Evolutionary conservation across 352 stramenopile genomes (phyloP).

Genomic region (Phytophthora quininea): DNA sequence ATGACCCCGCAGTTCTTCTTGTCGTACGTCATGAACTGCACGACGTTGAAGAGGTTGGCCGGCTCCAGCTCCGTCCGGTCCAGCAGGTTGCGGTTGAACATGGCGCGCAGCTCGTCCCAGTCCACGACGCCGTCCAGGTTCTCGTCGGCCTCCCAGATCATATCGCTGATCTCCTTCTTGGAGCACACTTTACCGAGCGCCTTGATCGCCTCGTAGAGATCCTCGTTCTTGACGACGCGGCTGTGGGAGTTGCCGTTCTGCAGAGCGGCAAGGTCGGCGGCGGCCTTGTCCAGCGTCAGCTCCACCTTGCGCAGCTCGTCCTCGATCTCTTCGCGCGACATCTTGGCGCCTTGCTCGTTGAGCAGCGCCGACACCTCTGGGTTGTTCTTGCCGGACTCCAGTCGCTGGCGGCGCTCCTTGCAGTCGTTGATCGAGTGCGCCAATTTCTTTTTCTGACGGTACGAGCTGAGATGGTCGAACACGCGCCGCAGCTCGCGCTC

Average conservation of each 20-base stretch:
- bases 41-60: constrained; percentile 95
- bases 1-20: constrained; percentile 94
- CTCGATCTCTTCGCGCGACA: constrained; percentile 82
- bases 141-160: constrained; percentile 99
- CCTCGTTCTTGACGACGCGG: constrained; percentile 90
- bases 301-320: constrained; percentile 75
- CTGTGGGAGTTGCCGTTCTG: constrained; percentile 49
- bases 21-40: constrained; percentile 98
- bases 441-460: constrained; percentile 86
- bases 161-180: constrained; percentile 97
- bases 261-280: constrained; percentile 52
- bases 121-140: constrained; percentile 95
- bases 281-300: constrained; percentile 56
- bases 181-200: constrained; percentile 91
- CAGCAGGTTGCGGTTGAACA: constrained; percentile 97
- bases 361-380: constrained; percentile 76
- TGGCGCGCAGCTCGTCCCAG: constrained; percentile 95
- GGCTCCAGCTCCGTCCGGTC: constrained; percentile 96
- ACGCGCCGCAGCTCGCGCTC: constrained; percentile 95
- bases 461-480: constrained; percentile 94
- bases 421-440: constrained; percentile 40
- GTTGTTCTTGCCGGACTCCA: constrained; percentile 69
- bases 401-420: constrained; percentile 63
- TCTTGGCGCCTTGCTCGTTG: constrained; percentile 80
- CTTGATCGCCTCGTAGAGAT: constrained; percentile 94